phyloP scores from a whole-genome alignment of 2,329 filamentous ascomycete genomes.

The Cordyceps tenuipes region DNA sequence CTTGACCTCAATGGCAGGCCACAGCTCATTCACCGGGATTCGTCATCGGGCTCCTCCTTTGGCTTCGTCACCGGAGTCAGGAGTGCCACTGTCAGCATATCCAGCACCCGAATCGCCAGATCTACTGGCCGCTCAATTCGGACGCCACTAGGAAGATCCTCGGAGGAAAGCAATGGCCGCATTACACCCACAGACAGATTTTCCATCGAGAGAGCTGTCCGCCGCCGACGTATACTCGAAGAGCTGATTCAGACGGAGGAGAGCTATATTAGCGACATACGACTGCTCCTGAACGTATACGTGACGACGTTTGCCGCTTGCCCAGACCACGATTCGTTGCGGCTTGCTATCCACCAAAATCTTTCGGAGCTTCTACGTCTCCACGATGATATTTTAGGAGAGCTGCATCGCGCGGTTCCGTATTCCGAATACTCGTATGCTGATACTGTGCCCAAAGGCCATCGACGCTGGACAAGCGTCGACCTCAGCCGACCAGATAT shows the following conservation, averaged over 20 bases:
- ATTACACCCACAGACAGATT: conserved; percentile 34
- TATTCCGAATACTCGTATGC: conserved; percentile 53
- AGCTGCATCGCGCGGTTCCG: conserved; percentile 64
- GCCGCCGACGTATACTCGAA: conserved; percentile 71
- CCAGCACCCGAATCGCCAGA: conserved; percentile 37
- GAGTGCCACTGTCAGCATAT: conserved; percentile 71
- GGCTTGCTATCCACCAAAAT: conserved; percentile 69
- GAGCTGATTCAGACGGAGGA: conserved; percentile 83
- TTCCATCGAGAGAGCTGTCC: conserved; percentile 62
- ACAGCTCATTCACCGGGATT: conserved; percentile 37
- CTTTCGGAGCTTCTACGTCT: conserved; percentile 71
- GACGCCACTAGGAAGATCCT: conserved; percentile 32
- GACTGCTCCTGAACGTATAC: conserved; percentile 79
- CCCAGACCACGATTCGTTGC: conserved; percentile 49
- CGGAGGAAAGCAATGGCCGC: conserved; percentile 55
- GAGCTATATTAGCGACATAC: conserved; percentile 78
- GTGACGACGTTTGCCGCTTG: conserved; percentile 66
- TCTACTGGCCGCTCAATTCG: conserved; percentile 5
- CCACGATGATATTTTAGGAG: conserved; percentile 71
- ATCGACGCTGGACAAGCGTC: conserved; percentile 41
- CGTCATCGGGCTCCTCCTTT: conserved; percentile 66
- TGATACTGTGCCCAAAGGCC: conserved; percentile 24
- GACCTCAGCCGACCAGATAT: conserved; percentile 42
- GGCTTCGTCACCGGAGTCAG: conserved; percentile 73
- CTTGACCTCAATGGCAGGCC: background rate